Conservation (phyloP, 2,329 filamentous ascomycete genomes). For the Conoideocrella luteorostrata region DNA sequence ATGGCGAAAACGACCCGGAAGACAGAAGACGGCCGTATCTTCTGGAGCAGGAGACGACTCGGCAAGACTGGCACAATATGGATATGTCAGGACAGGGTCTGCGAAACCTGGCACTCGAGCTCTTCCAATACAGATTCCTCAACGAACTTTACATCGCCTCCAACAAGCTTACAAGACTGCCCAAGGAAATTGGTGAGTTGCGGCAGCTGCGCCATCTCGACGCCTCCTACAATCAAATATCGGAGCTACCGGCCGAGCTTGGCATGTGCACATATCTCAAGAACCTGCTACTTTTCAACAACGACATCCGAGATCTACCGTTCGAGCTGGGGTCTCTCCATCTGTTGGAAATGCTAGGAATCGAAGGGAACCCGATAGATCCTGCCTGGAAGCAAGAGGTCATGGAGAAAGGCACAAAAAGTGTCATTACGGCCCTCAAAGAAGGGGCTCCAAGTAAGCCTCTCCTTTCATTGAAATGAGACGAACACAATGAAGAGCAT, state of each 20-base stretch:
- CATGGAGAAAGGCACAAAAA: constrained; percentile 80
- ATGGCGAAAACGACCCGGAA: constrained; percentile 47
- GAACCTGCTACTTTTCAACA: constrained; percentile 82
- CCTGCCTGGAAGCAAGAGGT: constrained; percentile 72
- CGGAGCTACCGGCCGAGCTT: constrained; percentile 77
- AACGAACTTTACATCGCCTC: constrained; percentile 89
- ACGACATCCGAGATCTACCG: constrained; percentile 75
- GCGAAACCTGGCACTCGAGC: constrained; percentile 67
- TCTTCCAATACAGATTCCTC: constrained; percentile 86
- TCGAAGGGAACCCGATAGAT: constrained; percentile 85
- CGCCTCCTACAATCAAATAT: constrained; percentile 80
- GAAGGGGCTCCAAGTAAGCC: constrained; percentile 76
- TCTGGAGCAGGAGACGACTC: constrained; percentile 57
- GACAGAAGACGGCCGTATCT: constrained; percentile 58
- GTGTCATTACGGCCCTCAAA: constrained; percentile 73
- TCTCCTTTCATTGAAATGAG: constrained; percentile 10
- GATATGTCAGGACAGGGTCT: constrained; percentile 96
- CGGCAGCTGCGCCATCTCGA: constrained; percentile 79
- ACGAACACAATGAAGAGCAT: background rate
- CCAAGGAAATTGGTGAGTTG: constrained; percentile 73
- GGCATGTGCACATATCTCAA: constrained; percentile 95
- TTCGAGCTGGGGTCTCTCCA: constrained; percentile 85
- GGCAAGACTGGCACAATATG: constrained; percentile 86
- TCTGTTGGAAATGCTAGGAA: constrained; percentile 79
- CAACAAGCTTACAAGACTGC: constrained; percentile 80